Percentiles rank a stretch among this genome's conserved stretches.
Conservation (phyloP, 805 yeast species). For the Kluyveromyces aestuarii region DNA sequence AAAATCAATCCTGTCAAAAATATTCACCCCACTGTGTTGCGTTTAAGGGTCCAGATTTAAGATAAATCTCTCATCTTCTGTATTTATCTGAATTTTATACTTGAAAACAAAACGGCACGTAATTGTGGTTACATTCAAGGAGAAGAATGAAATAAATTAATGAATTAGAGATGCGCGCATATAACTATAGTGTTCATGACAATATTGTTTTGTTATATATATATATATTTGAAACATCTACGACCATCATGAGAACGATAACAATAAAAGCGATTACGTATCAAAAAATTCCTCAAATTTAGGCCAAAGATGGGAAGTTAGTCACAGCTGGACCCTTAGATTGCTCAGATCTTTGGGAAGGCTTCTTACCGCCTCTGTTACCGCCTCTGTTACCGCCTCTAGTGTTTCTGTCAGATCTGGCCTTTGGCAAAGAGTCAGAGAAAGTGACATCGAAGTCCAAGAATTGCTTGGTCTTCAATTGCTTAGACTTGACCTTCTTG, state of each 20-base stretch:
- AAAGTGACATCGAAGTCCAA: slow-evolving; percentile 69
- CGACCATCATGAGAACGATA: neutral
- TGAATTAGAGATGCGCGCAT: neutral
- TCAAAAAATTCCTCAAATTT: slow-evolving; percentile 9
- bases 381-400: slow-evolving; percentile 28
- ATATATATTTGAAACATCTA: neutral
- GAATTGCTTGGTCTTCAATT: slow-evolving; percentile 70
- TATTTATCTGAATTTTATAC: too few species aligned
- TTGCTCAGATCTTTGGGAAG: slow-evolving; percentile 24
- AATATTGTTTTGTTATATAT: neutral
- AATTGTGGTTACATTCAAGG: too few species aligned
- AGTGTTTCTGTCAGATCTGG: slow-evolving; percentile 23
- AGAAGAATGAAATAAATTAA: neutral
- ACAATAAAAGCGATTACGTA: neutral
- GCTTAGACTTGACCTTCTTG: slow-evolving; percentile 65
- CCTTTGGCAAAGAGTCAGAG: slow-evolving; percentile 45
- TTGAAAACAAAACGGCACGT: too few species aligned
- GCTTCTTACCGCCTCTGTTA: slow-evolving; percentile 22
- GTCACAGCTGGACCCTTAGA: slow-evolving; percentile 32
- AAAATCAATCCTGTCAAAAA: too few species aligned
- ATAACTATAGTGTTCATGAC: neutral
- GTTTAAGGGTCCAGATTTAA: too few species aligned
- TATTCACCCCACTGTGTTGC: too few species aligned
- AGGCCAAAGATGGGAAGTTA: slow-evolving; percentile 66
- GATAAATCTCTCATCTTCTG: too few species aligned